Evolutionary conservation across 352 stramenopile genomes (phyloP).

Genomic region (Pythium phragmitis): DNA sequence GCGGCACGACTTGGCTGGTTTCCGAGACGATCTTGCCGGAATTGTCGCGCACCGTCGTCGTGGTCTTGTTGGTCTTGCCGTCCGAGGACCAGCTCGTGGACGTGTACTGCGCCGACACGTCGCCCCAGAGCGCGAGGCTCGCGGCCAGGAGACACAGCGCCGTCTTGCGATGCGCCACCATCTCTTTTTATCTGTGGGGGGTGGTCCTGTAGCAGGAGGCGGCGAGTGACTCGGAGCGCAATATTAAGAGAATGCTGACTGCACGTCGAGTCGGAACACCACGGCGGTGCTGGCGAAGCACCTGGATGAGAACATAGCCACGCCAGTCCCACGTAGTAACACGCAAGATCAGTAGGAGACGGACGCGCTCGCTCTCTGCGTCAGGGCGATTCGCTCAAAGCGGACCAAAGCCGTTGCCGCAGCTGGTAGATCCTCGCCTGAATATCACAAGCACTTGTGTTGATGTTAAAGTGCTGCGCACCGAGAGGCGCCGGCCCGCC

Average conservation of each 20-base stretch:
- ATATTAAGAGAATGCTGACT: not conserved
- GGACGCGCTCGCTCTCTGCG: not conserved
- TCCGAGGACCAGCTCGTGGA: slow-evolving; percentile 12
- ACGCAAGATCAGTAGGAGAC: not conserved
- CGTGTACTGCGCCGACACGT: not conserved
- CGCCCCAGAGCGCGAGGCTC: not conserved
- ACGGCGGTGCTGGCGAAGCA: too few species aligned
- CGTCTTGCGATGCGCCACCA: slow-evolving; percentile 3
- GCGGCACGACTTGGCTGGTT: not conserved
- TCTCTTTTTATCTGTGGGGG: not conserved
- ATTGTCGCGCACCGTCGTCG: not conserved
- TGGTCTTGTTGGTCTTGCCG: slow-evolving; percentile 6
- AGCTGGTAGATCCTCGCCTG: slow-evolving; percentile 3
- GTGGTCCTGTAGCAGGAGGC: not conserved
- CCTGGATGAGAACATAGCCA: too few species aligned
- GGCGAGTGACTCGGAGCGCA: not conserved
- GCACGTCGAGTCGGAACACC: too few species aligned
- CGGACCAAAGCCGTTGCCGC: not conserved
- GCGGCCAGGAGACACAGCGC: slow-evolving; percentile 1
- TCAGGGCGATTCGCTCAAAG: too few species aligned
- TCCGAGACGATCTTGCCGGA: slow-evolving; percentile 6
- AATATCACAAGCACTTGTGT: not conserved
- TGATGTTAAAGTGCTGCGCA: not conserved
- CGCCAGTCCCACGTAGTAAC: not conserved
- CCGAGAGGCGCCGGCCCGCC: too few species aligned